Conservation (phyloP, 305 asterid genomes). For the Nicotiana rustica region DNA sequence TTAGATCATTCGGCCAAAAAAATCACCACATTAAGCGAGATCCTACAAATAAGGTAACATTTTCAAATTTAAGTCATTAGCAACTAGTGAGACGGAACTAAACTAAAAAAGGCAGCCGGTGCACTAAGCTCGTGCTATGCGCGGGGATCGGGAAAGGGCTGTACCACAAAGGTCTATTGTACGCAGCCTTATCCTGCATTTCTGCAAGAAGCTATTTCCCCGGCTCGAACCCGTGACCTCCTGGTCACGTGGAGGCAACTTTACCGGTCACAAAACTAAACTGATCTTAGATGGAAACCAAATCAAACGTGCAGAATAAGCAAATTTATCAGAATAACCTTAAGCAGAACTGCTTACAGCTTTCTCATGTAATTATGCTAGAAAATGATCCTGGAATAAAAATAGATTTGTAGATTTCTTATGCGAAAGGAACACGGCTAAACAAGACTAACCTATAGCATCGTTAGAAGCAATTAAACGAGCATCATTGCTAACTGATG, state of each 20-base stretch:
- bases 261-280: not conserved
- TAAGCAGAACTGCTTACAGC: not conserved
- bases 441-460: not conserved
- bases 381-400: not conserved
- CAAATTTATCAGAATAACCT: not conserved
- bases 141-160: too few relatives aligned
- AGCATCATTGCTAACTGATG: not conserved
- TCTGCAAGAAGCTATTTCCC: too few relatives aligned
- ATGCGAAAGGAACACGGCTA: not conserved
- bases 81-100: not conserved
- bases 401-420: not conserved
- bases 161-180: too few relatives aligned
- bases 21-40: not conserved
- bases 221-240: too few relatives aligned
- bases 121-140: too few relatives aligned
- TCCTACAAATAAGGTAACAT: not conserved
- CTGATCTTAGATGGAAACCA: not conserved
- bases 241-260: too few relatives aligned
- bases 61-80: too few relatives aligned
- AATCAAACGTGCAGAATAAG: not conserved
- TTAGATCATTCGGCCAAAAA: not conserved
- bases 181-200: too few relatives aligned
- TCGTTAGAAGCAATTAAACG: not conserved
- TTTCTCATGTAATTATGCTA: not conserved
- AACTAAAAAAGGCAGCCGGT: too few relatives aligned